These are phyloP conservation scores for Apiotrichum brassicae DNA, from an alignment of 1,284 basidiomycete species.

Conservation along the genomic window DNA sequence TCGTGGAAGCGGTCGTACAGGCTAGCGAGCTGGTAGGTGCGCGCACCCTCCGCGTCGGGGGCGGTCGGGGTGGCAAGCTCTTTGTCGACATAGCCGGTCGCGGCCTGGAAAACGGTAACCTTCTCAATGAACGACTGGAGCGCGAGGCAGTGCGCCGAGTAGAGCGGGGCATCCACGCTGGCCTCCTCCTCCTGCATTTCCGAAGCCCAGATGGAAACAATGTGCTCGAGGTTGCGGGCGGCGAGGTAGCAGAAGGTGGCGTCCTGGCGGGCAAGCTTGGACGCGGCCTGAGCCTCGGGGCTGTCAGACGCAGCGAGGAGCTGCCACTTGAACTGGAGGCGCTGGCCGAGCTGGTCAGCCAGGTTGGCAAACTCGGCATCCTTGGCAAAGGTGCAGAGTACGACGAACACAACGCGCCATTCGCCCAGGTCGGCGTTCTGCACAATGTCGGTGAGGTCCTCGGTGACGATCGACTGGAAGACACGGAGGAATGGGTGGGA, in stretches of 20 bases:
- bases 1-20: conserved; percentile 93
- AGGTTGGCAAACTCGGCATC: conserved; percentile 77
- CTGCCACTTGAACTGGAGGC: conserved; percentile 77
- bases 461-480: conserved; percentile 90
- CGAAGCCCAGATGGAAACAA: conserved; percentile 88
- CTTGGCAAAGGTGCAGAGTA: conserved; percentile 88
- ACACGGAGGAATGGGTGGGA: conserved; percentile 82
- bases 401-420: conserved; percentile 96
- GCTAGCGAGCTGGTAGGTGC: conserved; percentile 73
- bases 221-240: conserved; percentile 77
- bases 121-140: conserved; percentile 95
- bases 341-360: conserved; percentile 83
- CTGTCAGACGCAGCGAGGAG: conserved; percentile 53
- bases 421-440: conserved; percentile 92
- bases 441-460: conserved; percentile 86
- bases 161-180: conserved; percentile 52
- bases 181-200: conserved; percentile 85
- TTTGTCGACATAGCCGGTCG: conserved; percentile 77
- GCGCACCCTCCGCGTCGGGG: conserved; percentile 52
- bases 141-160: conserved; percentile 80
- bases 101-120: conserved; percentile 86
- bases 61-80: conserved; percentile 54
- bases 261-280: conserved; percentile 68
- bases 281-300: conserved; percentile 48
- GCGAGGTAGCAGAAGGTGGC: conserved; percentile 90